Evolutionary conservation across 2,329 filamentous ascomycete genomes (phyloP).

Genomic region (Penicillium sp.): DNA sequence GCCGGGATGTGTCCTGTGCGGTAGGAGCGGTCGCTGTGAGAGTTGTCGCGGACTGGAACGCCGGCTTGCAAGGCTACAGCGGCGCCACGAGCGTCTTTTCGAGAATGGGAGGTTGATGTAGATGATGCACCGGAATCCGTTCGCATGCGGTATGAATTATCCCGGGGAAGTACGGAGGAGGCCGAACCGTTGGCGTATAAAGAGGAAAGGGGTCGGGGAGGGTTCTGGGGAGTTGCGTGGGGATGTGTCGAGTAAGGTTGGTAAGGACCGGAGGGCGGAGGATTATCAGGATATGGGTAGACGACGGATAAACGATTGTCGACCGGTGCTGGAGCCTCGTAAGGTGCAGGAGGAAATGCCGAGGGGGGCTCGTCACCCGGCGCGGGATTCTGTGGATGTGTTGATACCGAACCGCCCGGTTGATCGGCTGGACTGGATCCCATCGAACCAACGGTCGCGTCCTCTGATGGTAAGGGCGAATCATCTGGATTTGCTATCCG

Average conservation of each 20-base stretch:
- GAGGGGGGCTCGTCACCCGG: conserved; percentile 20
- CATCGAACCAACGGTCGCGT: conserved; percentile 29
- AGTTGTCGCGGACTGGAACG: conserved; percentile 67
- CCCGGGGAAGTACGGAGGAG: conserved; percentile 39
- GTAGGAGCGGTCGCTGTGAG: conserved; percentile 69
- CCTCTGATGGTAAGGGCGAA: conserved; percentile 49
- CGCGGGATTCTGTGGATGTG: conserved; percentile 20
- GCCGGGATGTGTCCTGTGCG: conserved; percentile 59
- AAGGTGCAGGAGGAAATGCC: conserved; percentile 21
- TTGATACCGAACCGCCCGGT: conserved; percentile 25
- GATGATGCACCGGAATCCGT: conserved; percentile 62
- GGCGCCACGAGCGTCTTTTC: conserved; percentile 65
- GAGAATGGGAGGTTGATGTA: conserved; percentile 55
- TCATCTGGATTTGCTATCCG: conserved; percentile 97
- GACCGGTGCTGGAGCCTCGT: conserved; percentile 25
- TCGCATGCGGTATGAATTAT: conserved; percentile 55
- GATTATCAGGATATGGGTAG: conserved; percentile 46
- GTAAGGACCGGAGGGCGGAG: conserved; percentile 46
- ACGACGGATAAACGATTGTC: conserved; percentile 48
- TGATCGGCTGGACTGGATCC: conserved; percentile 21
- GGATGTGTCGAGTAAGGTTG: conserved; percentile 45
- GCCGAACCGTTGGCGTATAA: conserved; percentile 49
- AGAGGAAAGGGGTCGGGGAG: conserved; percentile 49
- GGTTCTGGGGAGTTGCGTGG: conserved; percentile 38
- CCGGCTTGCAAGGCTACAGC: conserved; percentile 60